A percentile compares a stretch with the other conserved stretches of the same genome.
These are phyloP conservation scores for Ocimum tenuiflorum DNA, from an alignment of 257 asterid genomes.

Conservation along the genomic window DNA sequence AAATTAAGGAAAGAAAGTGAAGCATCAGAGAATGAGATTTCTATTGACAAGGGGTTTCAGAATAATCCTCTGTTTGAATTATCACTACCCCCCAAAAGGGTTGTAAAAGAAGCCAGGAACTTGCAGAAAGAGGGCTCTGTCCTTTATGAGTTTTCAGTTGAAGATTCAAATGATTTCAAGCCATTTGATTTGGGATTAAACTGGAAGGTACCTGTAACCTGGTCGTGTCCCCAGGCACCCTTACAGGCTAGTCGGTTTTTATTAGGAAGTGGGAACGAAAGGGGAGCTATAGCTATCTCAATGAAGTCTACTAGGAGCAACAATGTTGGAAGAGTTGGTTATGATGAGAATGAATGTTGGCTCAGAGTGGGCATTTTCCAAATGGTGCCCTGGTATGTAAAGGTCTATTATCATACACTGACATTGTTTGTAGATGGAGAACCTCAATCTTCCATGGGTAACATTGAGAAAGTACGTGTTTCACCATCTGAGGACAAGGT, in stretches of 20 bases:
- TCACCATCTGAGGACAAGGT: slow-evolving; percentile 96
- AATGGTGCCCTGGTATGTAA: slow-evolving; percentile 98
- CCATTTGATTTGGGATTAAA: slow-evolving; percentile 69
- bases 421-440: slow-evolving; percentile 63
- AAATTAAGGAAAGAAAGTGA: slow-evolving; percentile 20
- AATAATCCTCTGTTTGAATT: slow-evolving; percentile 49
- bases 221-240: slow-evolving; percentile 85
- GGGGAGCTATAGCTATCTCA: slow-evolving; percentile 89
- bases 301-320: slow-evolving; percentile 47
- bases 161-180: slow-evolving; percentile 41
- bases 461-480: slow-evolving; percentile 54
- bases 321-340: slow-evolving; percentile 20
- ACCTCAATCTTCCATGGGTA: slow-evolving; percentile 40
- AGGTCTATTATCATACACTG: slow-evolving; percentile 82
- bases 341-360: slow-evolving; percentile 38
- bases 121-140: slow-evolving; percentile 39
- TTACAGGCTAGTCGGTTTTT: slow-evolving; percentile 70
- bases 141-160: slow-evolving; percentile 56
- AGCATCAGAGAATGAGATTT: slow-evolving; percentile 27
- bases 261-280: slow-evolving; percentile 94
- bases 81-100: slow-evolving; percentile 53
- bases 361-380: slow-evolving; percentile 71
- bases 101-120: slow-evolving; percentile 45
- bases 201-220: slow-evolving; percentile 72
- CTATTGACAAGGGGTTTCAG: slow-evolving; percentile 20